Percentiles rank a stretch among this genome's conserved stretches.
Conservation (phyloP, 139 green algal genomes). For the Haematococcus lacustris region DNA sequence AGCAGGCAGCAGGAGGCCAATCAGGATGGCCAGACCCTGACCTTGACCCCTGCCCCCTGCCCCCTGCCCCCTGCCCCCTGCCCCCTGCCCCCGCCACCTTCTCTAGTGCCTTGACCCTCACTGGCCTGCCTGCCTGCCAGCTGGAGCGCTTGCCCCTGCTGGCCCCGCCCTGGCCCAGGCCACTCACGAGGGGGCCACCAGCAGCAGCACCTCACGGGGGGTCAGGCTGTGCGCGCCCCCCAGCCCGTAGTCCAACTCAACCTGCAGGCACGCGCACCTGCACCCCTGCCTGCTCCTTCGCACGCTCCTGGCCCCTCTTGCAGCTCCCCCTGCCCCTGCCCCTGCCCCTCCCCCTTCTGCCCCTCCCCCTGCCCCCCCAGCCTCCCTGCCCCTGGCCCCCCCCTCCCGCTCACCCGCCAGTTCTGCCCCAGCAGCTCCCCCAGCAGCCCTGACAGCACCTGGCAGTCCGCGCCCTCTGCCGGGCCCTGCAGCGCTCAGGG, state of each 20-base stretch:
- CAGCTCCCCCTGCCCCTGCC: not conserved
- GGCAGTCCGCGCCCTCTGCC: not conserved
- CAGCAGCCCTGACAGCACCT: not conserved
- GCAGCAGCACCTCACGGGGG: not conserved
- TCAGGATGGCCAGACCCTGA: too few species aligned
- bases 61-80: too few species aligned
- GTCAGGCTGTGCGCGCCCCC: not conserved
- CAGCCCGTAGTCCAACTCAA: conserved; percentile 5
- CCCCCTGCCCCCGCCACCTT: too few species aligned
- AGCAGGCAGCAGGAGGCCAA: too few species aligned
- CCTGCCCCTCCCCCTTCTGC: not conserved
- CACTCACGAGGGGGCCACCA: not conserved
- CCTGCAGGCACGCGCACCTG: not conserved
- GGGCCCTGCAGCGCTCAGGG: too few species aligned
- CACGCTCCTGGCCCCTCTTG: not conserved
- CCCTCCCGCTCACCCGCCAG: not conserved
- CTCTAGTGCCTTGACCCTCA: too few species aligned
- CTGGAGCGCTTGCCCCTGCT: too few species aligned
- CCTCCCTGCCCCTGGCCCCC: not conserved
- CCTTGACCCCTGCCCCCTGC: too few species aligned
- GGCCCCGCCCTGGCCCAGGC: not conserved
- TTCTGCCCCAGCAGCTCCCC: conserved; percentile 1
- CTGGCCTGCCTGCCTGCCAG: too few species aligned
- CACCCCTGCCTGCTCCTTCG: not conserved
- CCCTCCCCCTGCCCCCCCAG: not conserved